Conservation (phyloP, 805 yeast genomes). For the Starmerella stellata region DNA sequence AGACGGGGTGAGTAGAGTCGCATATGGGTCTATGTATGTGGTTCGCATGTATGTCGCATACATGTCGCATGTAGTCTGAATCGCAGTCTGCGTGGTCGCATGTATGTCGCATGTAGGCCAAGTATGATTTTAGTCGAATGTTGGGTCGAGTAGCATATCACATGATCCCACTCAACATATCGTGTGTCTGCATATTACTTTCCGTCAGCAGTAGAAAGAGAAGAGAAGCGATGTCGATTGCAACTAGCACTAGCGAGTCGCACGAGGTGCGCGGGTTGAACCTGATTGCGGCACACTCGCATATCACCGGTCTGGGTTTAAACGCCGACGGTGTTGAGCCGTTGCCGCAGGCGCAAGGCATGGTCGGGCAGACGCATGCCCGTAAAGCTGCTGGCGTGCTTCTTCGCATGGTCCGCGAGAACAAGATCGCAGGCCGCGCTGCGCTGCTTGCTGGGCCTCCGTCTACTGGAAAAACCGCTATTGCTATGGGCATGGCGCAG, state of each 20-base stretch:
- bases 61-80: too few species aligned
- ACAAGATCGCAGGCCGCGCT: constrained; percentile 92
- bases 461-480: constrained; percentile 95
- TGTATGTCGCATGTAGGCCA: too few species aligned
- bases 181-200: too few species aligned
- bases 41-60: too few species aligned
- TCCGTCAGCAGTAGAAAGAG: too few species aligned
- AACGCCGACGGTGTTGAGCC: constrained; percentile 73
- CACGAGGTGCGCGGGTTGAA: constrained; percentile 46
- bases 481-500: constrained; percentile 67
- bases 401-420: constrained; percentile 80
- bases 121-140: too few species aligned
- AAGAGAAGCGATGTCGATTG: constrained; percentile 25
- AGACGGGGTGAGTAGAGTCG: too few species aligned
- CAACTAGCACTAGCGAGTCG: constrained; percentile 26
- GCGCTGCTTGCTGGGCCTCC: constrained; percentile 95
- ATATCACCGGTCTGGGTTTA: constrained; percentile 88
- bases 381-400: constrained; percentile 92
- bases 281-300: constrained; percentile 93
- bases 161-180: too few species aligned
- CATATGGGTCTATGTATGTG: too few species aligned
- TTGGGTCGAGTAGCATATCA: too few species aligned
- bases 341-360: constrained; percentile 66
- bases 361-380: constrained; percentile 94
- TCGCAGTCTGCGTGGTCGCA: too few species aligned